Evolutionary conservation across 2,329 filamentous ascomycete species (phyloP), one percentile per base, ranked within the genome.

Genomic region (Paracamarosporium sp.): DNA sequence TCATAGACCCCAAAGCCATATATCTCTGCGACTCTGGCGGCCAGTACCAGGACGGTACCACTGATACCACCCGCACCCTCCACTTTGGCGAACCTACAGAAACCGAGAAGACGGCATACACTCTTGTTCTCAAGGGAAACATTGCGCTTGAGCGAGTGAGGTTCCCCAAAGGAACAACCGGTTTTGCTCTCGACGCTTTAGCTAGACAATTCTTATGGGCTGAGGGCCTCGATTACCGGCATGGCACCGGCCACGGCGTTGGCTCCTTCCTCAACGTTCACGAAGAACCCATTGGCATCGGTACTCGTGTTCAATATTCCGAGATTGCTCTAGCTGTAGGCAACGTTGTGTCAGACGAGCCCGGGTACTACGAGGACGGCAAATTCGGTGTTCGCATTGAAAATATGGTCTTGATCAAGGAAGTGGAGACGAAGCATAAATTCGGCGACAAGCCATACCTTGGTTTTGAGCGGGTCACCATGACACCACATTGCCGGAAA

Each of bases 21-120:
- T 99, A 99, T 71, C 86, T 99, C 2, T 99, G 95, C 74, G 95
- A 99, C 77, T 98, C 95, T 22, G 95, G 95, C 22, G 95, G 91
- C n/a, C 95, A 99, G 76, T 99, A 94, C 70, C 83, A 90, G 2
- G 95, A 99, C 74, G 95, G 95, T 55, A 99, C 95, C 0, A 99
- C 95, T 0, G 95, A 99, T 72, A 96, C 92, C 0, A 99, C 95
- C 5, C 86, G 95, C 40, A 99, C 95, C 0, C 81, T 97, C 36
- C 95, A 99, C 72, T 98, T 98, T 73, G 92, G 92, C 45, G 85
- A 88, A 25, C 95, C 95, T 0, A 91, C 90, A 0, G 86, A 88
- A 4, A 90, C 90, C 71, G 93, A 99, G 78, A 91, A 86, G 70
- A 92, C 92, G 72, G 89, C 94, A 0, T 97, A 97, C 76, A 99